Evolutionary conservation across 352 stramenopile species (phyloP), one percentile per base, ranked within the genome.

Genomic region (Phytophthora ohioensis): DNA sequence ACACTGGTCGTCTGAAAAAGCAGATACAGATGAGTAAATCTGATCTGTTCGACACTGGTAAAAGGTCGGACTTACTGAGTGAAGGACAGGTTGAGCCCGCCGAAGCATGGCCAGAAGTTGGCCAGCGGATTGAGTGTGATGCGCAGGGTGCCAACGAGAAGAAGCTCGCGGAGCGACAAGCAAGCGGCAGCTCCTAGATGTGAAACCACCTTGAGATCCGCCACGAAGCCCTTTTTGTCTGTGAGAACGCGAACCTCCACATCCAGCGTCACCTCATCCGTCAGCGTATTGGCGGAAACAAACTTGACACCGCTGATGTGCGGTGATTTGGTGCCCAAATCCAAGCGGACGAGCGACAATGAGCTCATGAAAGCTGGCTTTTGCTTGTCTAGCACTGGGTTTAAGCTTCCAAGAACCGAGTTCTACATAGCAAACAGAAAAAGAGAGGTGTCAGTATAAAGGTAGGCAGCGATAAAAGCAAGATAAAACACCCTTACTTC

Each of bases 251-350:
- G 69, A 35, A 94, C 67, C 21, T 91, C 84, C 35, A 91, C 75
- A 70, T 94, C 87, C 27, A 92, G 64, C 36, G 87, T 92, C 39
- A 92, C 76, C 61, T 92, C 83, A 5, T 91, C 78, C 6, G 80
- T 90, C 17, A 82, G 55, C 3, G 78, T 67, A 51, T 90, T 83
- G 27, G 77, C 80, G 17, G 73, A 79, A 41, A 94, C 76, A 58
- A 86, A 92, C 68, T 92, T 94, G 72, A 94, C 81, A 46, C 87
- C 82, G 41, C 69, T 81, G 55, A 94, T 88, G 32, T 88, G 79
- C 11, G 87, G 87, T 11, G 80, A 73, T 38, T 74, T 75, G 12
- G 71, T 70, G n/a, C 87, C 87, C 42, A 94, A 48, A 21, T 92
- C 81, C 41, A 94, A 66, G 7, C 76, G 76, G 17, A 84, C 71